Evolutionary conservation across 108 stramenopile genomes (phyloP).

Genomic region (Discostella pseudostelligera): DNA sequence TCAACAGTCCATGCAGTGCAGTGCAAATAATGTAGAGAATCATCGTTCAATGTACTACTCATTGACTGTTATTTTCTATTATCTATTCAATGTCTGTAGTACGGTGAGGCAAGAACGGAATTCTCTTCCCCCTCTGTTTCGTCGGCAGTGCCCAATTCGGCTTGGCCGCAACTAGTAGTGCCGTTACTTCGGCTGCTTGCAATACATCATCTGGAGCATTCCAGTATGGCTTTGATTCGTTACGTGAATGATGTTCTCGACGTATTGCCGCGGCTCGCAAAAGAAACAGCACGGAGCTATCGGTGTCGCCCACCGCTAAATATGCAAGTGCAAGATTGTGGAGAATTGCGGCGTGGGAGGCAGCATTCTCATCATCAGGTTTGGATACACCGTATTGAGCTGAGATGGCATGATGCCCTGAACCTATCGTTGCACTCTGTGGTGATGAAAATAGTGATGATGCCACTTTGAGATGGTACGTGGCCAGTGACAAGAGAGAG

Average conservation of each 20-base stretch:
- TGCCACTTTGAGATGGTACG: conserved; percentile 37
- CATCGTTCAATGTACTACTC: too few species aligned
- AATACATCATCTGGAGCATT: conserved; percentile 25
- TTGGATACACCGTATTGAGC: conserved; percentile 4
- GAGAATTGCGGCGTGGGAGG: conserved; percentile 25
- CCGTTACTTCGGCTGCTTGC: conserved; percentile 27
- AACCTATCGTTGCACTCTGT: not conserved
- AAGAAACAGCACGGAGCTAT: conserved; percentile 18
- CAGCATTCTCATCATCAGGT: conserved; percentile 12
- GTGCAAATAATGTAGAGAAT: too few species aligned
- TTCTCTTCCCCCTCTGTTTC: conserved; percentile 15
- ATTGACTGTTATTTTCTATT: not conserved
- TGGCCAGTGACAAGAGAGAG: conserved; percentile 31
- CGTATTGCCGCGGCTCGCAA: conserved; percentile 30
- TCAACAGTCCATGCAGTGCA: too few species aligned
- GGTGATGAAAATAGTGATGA: conserved; percentile 19
- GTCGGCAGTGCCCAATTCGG: not conserved
- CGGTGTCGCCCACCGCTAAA: conserved; percentile 28
- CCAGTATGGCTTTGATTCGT: conserved; percentile 11
- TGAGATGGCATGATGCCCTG: not conserved
- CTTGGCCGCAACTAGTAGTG: conserved; percentile 23
- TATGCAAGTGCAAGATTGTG: conserved; percentile 38
- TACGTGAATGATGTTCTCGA: not conserved
- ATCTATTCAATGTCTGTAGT: not conserved
- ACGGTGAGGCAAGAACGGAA: conserved; percentile 2